These are phyloP conservation scores for Iris pallida DNA, from an alignment of 116 monocot species.

Conservation along the genomic window DNA sequence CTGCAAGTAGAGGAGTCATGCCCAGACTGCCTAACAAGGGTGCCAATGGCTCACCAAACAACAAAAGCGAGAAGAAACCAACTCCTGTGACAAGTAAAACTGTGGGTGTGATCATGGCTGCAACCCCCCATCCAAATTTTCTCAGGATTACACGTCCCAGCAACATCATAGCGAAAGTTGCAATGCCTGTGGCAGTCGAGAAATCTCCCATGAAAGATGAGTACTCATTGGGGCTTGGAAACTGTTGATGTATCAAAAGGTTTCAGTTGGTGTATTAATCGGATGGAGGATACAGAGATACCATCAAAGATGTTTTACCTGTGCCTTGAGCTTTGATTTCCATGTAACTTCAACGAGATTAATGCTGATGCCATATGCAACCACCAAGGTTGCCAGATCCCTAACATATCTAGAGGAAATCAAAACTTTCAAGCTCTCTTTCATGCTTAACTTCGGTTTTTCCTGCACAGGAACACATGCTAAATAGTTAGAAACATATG, in stretches of 20 bases:
- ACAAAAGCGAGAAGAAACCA: constrained; percentile 88
- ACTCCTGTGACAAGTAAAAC: constrained; percentile 85
- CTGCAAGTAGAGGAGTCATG: constrained; percentile 88
- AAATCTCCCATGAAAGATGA: constrained; percentile 98
- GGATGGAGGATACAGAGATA: not conserved
- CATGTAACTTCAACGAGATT: constrained; percentile 98
- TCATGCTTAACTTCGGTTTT: constrained; percentile 84
- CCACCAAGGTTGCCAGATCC: constrained; percentile 94
- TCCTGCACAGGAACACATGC: constrained; percentile 42
- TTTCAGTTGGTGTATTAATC: not conserved
- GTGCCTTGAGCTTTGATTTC: constrained; percentile 98
- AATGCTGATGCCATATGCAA: constrained; percentile 97
- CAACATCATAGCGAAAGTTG: constrained; percentile 95
- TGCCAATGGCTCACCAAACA: constrained; percentile 71
- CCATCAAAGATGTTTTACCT: constrained; percentile 38
- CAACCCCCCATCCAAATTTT: constrained; percentile 94
- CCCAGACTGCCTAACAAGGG: constrained; percentile 64
- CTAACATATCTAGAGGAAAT: constrained; percentile 85
- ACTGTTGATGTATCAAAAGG: constrained; percentile 30
- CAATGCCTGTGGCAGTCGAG: constrained; percentile 83
- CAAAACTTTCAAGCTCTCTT: constrained; percentile 84
- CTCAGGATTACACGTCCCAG: constrained; percentile 79
- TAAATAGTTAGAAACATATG: constrained; percentile 7
- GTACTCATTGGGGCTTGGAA: constrained; percentile 92
- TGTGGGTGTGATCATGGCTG: constrained; percentile 88